Base-by-base conservation (phyloP, 2,329 filamentous ascomycete species). In the Xylariaceae sp. region DNA sequence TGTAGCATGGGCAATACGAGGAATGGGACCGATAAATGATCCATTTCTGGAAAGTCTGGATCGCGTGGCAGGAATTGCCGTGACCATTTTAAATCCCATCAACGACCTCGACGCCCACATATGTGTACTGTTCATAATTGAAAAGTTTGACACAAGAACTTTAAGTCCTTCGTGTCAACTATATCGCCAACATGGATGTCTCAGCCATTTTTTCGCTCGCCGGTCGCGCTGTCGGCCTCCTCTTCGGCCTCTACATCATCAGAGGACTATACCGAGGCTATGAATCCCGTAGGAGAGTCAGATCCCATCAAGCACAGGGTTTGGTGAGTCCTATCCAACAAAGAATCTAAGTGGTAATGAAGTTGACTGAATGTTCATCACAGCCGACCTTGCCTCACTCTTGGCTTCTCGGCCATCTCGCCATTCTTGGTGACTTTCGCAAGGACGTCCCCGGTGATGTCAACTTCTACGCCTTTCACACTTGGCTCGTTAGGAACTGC, bases 351-450 rank as follows among this genome's bases (percentile, higher is more conserved):
- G n/a, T n/a, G 21, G 39, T 14, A 36, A 5, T 6, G 12, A 2
- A 14, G 32, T 12, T 25, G 19, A 46, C 51, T 59, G 37, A 60
- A 34, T 23, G 37, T 20, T 3, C 21, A 39, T 32, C n/a, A 32
- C 40, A 63, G 60, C 56, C 58, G 7, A 35, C 62, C 12, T 36
- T 61, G 34, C 57, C 59, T 39, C 59, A 63, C 44, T 63, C 60
- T 5, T 23, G 42, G 14, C 23, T 61, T 3, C 56, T 54, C 12
- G 60, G 60, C 6, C 60, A 63, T 44, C 34, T 63, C 5, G 41
- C 40, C 1, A 47, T 63, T 20, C 49, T 62, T 11, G 54, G 33
- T 6, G 52, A 58, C 21, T 62, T 58, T 42, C 50, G 53, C 17
- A 49, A 43, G 2, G 51, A 47, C 2, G 49, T 56, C 20, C 59